Evolutionary conservation across 768 basidiomycete species (phyloP), one percentile per base, ranked within the genome.

Genomic region (Lentinula lateritia): DNA sequence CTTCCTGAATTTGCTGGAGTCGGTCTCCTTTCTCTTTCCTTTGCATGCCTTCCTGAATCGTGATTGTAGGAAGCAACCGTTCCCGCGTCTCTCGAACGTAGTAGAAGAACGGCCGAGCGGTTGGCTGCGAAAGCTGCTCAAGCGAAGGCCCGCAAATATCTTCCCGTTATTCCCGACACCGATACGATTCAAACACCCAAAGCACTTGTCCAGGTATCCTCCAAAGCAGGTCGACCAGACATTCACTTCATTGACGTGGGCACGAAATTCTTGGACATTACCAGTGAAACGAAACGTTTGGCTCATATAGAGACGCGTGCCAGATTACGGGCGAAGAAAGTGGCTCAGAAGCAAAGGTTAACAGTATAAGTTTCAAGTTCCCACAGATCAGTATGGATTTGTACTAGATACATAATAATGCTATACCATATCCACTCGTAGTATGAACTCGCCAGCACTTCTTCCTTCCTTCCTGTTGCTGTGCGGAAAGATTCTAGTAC

Each of bases 221-320:
- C 72, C 48, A 76, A 75, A 23, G 65, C 69, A 7, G 82, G 82
- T 15, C 83, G 85, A 43, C 80, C 87, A 8, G 68, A 82, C 2
- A 78, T 89, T 50, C 81, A 80, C 67, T 90, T 93, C 66, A 74
- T 89, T 16, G 91, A 93, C 67, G 83, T 92, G 3, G 91, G 91
- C 1, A 80, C 81, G 23, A 82, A 85, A 68, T 92, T 89, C 69
- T 68, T 92, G 60, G 79, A 90, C 48, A 71, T 80, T 35, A 78
- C 81, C 45, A 84, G 84, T 54, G 80, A 77, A 10, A 65, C 78
- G 54, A 77, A 78, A 62, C 77, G 88, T 46, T 76, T 81, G 58
- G 76, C 78, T 23, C 76, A 76, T 61, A 78, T 82, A 0, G 78
- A 80, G 63, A 79, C 85, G 48, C 77, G 84, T 62, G 73, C 78